Percentiles rank a stretch among this genome's conserved stretches.
Conservation (phyloP, 805 yeast genomes). For the Cyberlindnera bimundalis region DNA sequence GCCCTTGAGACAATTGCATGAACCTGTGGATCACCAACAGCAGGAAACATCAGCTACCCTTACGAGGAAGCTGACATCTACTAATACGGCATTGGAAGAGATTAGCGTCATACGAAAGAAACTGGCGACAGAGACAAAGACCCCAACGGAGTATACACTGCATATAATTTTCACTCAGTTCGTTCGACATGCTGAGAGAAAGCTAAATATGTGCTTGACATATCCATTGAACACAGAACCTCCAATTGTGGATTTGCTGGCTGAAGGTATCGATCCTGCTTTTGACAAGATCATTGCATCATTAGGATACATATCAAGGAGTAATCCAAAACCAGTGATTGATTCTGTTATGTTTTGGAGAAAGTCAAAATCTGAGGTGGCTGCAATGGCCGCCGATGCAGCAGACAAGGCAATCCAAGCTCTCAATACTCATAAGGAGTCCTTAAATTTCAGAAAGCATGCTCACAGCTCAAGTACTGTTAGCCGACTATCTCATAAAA, state of each 20-base stretch:
- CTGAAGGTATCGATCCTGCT: constrained; percentile 80
- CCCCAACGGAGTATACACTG: constrained; percentile 86
- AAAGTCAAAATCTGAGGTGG: constrained; percentile 85
- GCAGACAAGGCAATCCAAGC: constrained; percentile 39
- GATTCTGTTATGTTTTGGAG: constrained; percentile 99
- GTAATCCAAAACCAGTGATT: constrained; percentile 91
- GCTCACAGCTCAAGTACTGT: constrained; percentile 31
- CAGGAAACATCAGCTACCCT: background rate
- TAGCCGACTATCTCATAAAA: constrained; percentile 39
- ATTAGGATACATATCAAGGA: constrained; percentile 84
- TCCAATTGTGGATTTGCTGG: constrained; percentile 69
- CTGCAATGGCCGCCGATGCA: constrained; percentile 57
- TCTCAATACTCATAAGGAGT: constrained; percentile 31
- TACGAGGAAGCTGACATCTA: constrained; percentile 17
- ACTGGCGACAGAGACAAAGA: constrained; percentile 53
- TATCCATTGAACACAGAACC: constrained; percentile 70
- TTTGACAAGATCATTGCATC: constrained; percentile 86
- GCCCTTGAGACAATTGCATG: background rate
- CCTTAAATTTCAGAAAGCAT: constrained; percentile 26
- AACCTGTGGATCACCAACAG: background rate
- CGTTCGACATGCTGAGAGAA: constrained; percentile 89
- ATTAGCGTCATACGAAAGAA: constrained; percentile 32
- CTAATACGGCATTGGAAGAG: constrained; percentile 22
- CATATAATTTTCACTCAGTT: constrained; percentile 95
- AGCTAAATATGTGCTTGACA: constrained; percentile 67